These are phyloP conservation scores for Smallanthus sonchifolius DNA, from an alignment of 129 eudicot genomes.

Conservation along the genomic window DNA sequence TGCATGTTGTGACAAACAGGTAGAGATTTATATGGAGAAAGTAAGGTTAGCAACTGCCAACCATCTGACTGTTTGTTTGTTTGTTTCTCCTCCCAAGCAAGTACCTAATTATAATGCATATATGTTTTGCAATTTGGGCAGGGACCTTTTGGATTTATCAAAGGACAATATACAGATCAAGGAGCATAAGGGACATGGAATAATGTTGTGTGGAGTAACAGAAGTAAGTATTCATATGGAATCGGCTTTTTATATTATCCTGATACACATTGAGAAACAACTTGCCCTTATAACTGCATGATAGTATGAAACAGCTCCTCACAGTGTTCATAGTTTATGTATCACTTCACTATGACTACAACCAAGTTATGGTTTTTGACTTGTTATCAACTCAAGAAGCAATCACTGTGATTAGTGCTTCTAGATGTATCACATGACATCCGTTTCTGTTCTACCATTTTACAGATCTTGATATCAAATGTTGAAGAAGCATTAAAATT, in stretches of 20 bases:
- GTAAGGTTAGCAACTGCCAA: slow-evolving; percentile 58
- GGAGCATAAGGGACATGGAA: slow-evolving; percentile 74
- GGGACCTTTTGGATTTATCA: slow-evolving; percentile 92
- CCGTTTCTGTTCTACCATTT: slow-evolving; percentile 2
- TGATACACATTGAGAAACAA: neutral
- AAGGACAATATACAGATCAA: slow-evolving; percentile 86
- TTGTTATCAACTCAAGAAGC: neutral
- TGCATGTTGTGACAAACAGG: slow-evolving; percentile 45
- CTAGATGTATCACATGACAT: neutral
- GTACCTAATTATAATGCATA: neutral
- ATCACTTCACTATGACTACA: slow-evolving; percentile 11
- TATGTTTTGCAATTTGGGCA: slow-evolving; percentile 10
- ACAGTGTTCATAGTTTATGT: neutral
- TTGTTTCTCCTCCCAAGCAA: neutral
- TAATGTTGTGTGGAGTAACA: slow-evolving; percentile 63
- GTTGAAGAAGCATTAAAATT: slow-evolving; percentile 59
- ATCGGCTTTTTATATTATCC: neutral
- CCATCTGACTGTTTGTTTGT: slow-evolving; percentile 1
- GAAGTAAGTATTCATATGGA: slow-evolving; percentile 42
- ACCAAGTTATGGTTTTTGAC: neutral
- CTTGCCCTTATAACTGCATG: neutral
- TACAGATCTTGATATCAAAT: slow-evolving; percentile 50
- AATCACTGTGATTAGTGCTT: neutral
- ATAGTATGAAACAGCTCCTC: neutral
- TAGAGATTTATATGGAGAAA: slow-evolving; percentile 91